Evolutionary conservation across 768 basidiomycete genomes (phyloP).

Genomic region (Neoboletus brunneissimus): DNA sequence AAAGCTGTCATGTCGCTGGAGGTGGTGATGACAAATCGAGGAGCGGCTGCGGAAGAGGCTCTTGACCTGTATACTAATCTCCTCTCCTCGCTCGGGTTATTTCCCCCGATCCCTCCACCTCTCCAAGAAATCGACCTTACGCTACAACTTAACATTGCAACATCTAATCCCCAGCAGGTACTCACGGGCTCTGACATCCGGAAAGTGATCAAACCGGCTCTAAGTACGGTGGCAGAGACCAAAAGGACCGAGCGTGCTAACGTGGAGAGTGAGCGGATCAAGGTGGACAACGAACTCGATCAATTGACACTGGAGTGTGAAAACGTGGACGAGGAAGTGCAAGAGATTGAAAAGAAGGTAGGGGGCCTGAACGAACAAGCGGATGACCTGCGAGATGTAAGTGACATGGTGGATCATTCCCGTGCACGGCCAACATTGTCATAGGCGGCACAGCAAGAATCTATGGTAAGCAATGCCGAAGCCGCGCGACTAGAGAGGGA

Average conservation of each 20-base stretch:
- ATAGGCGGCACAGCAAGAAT: conserved; percentile 78
- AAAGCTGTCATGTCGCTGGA: conserved; percentile 76
- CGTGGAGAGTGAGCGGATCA: conserved; percentile 75
- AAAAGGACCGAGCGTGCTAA: conserved; percentile 66
- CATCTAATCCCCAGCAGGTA: conserved; percentile 66
- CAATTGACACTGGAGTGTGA: conserved; percentile 74
- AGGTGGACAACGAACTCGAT: conserved; percentile 81
- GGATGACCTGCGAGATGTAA: conserved; percentile 77
- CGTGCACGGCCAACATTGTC: conserved; percentile 1
- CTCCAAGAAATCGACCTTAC: conserved; percentile 72
- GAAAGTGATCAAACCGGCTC: conserved; percentile 71
- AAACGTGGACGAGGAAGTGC: conserved; percentile 75
- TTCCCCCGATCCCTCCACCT: conserved; percentile 69
- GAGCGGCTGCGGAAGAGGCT: conserved; percentile 77
- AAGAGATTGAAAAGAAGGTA: conserved; percentile 72
- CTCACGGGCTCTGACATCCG: conserved; percentile 68
- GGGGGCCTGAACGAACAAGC: conserved; percentile 68
- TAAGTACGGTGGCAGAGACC: conserved; percentile 67
- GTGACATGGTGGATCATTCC: conserved; percentile 19
- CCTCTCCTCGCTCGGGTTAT: conserved; percentile 71
- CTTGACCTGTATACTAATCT: conserved; percentile 76
- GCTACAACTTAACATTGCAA: conserved; percentile 77
- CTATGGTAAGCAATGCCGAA: conserved; percentile 61
- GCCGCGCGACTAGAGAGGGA: conserved; percentile 68
- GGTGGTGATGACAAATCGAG: conserved; percentile 76